phyloP scores from a whole-genome alignment of 116 monocot species.

The Zostera marina region DNA sequence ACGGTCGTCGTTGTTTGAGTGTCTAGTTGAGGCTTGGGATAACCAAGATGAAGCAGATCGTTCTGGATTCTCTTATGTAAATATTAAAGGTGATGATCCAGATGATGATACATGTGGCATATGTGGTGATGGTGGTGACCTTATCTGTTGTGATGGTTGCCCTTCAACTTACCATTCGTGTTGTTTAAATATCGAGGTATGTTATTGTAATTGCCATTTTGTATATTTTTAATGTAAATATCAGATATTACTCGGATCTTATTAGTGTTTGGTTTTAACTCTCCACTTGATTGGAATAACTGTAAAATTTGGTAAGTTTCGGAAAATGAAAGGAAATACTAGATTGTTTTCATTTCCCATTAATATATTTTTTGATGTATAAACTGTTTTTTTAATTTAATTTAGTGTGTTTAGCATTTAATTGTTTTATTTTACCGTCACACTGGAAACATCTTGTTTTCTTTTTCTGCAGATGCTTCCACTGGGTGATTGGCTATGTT shows the following conservation, averaged over 20 bases:
- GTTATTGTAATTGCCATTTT: not conserved
- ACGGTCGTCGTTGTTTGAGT: slow-evolving; percentile 42
- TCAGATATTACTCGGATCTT: not conserved
- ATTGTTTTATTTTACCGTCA: not conserved
- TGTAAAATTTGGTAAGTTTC: too few species aligned
- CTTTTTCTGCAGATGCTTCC: slow-evolving; percentile 55
- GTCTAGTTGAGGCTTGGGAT: slow-evolving; percentile 58
- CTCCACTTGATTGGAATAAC: not conserved
- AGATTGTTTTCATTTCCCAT: not conserved
- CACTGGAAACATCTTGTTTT: not conserved
- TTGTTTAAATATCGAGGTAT: slow-evolving; percentile 84
- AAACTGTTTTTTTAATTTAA: not conserved
- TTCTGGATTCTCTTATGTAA: slow-evolving; percentile 24
- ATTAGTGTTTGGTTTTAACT: not conserved
- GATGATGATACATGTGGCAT: slow-evolving; percentile 97
- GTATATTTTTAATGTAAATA: not conserved
- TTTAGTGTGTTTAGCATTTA: not conserved
- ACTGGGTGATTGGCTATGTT: slow-evolving; percentile 77
- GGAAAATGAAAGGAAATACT: not conserved
- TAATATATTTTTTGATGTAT: not conserved
- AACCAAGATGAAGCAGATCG: slow-evolving; percentile 33
- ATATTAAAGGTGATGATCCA: slow-evolving; percentile 47
- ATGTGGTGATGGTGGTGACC: slow-evolving; percentile 95
- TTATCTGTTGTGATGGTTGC: slow-evolving; percentile 92
- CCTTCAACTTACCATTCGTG: slow-evolving; percentile 83